Evolutionary conservation across 2,329 filamentous ascomycete genomes (phyloP).

Genomic region (Claviceps digitariae): DNA sequence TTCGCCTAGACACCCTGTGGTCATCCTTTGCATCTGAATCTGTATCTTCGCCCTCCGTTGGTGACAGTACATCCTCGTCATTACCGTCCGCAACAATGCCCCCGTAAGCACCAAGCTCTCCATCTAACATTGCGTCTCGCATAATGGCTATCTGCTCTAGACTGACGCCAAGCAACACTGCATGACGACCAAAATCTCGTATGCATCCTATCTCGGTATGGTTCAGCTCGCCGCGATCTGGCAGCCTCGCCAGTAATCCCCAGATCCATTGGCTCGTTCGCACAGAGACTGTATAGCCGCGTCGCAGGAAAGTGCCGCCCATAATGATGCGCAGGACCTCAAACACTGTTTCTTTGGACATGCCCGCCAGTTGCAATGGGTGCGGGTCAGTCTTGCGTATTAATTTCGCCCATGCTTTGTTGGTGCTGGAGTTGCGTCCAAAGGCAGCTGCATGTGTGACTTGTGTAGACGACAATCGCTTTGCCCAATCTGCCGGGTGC

Average conservation of each 20-base stretch:
- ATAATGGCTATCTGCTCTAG: constrained; percentile 38
- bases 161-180: constrained; percentile 45
- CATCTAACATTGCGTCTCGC: constrained; percentile 27
- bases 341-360: constrained; percentile 54
- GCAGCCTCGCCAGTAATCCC: constrained; percentile 64
- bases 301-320: constrained; percentile 47
- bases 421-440: constrained; percentile 34
- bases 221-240: constrained; percentile 60
- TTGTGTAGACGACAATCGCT: constrained; percentile 38
- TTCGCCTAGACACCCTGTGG: neutral
- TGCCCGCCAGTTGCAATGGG: constrained; percentile 45
- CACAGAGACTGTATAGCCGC: constrained; percentile 44
- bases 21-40: neutral
- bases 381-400: constrained; percentile 41
- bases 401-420: constrained; percentile 36
- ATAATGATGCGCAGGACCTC: constrained; percentile 55
- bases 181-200: constrained; percentile 66
- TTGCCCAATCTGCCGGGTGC: constrained; percentile 39
- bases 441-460: constrained; percentile 42
- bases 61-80: constrained; percentile 22
- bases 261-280: constrained; percentile 74
- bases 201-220: constrained; percentile 64
- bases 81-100: constrained; percentile 32
- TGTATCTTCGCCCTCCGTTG: constrained; percentile 14
- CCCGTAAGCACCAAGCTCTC: constrained; percentile 28